phyloP scores from a whole-genome alignment of 1,139 yeast genomes.

The Yamadazyma membranifaciens region DNA sequence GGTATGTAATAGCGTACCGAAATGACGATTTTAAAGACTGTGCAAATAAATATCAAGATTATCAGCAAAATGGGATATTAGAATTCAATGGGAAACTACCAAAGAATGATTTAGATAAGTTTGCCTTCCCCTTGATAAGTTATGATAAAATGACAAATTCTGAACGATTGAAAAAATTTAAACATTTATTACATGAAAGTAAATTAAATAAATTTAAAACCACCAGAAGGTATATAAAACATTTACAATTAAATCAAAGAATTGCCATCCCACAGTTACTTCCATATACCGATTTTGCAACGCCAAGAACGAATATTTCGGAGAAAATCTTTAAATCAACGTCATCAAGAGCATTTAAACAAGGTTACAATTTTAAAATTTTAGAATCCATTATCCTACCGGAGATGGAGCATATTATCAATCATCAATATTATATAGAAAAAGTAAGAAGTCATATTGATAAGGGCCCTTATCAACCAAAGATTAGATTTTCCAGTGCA shows the following conservation, averaged over 20 bases:
- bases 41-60: constrained; percentile 1
- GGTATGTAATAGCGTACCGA: not conserved
- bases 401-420: constrained; percentile 34
- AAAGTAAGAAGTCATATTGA: constrained; percentile 21
- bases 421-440: constrained; percentile 25
- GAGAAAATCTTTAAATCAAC: constrained; percentile 15
- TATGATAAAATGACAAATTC: constrained; percentile 8
- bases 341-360: constrained; percentile 16
- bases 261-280: constrained; percentile 36
- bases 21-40: not conserved
- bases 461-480: constrained; percentile 40
- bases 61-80: constrained; percentile 1
- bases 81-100: constrained; percentile 14
- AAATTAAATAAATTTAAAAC: constrained; percentile 10
- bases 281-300: constrained; percentile 24
- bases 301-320: constrained; percentile 9
- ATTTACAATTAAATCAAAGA: constrained; percentile 23
- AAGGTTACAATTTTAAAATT: constrained; percentile 35
- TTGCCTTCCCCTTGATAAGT: constrained; percentile 13
- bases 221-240: constrained; percentile 28
- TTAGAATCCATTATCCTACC: constrained; percentile 37
- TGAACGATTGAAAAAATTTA: constrained; percentile 13
- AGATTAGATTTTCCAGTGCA: constrained; percentile 28
- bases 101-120: constrained; percentile 3
- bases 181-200: constrained; percentile 11